Conservation (phyloP, 2,329 filamentous ascomycete genomes). For the Thielaviopsis ethacetica region DNA sequence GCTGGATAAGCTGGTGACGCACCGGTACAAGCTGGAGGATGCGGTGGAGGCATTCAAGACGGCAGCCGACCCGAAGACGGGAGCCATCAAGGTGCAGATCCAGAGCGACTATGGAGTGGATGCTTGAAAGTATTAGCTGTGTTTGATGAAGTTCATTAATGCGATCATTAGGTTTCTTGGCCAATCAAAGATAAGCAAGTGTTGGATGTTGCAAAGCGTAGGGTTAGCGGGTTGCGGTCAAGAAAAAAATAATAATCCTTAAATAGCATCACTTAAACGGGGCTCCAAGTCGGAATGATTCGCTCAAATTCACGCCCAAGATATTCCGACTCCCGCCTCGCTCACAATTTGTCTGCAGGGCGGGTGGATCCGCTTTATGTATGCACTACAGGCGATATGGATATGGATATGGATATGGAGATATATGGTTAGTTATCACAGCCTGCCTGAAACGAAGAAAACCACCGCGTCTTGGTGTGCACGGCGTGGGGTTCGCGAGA, state of each 20-base stretch:
- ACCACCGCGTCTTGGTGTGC: too few species aligned
- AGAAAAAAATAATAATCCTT: too few species aligned
- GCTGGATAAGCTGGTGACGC: constrained; percentile 68
- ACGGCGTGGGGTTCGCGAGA: too few species aligned
- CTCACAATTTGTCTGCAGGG: too few species aligned
- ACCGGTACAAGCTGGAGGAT: constrained; percentile 73
- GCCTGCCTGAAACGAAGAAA: too few species aligned
- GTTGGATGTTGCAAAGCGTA: too few species aligned
- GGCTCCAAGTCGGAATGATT: constrained; percentile 1
- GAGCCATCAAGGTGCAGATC: constrained; percentile 96
- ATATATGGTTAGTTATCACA: too few species aligned
- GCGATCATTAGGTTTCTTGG: background rate
- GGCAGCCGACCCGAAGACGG: constrained; percentile 72
- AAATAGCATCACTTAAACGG: background rate
- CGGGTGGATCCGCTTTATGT: too few species aligned
- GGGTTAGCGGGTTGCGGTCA: too few species aligned
- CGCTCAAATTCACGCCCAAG: constrained; percentile 6
- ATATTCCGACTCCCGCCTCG: constrained; percentile 3
- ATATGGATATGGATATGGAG: too few species aligned
- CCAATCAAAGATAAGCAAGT: too few species aligned
- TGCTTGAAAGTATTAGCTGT: background rate
- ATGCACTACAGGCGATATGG: too few species aligned
- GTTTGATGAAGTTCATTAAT: background rate
- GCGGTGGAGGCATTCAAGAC: constrained; percentile 81
- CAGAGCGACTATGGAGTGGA: constrained; percentile 34